phyloP scores from a whole-genome alignment of 2,329 filamentous ascomycete genomes.

The Lecanicillium sp. region DNA sequence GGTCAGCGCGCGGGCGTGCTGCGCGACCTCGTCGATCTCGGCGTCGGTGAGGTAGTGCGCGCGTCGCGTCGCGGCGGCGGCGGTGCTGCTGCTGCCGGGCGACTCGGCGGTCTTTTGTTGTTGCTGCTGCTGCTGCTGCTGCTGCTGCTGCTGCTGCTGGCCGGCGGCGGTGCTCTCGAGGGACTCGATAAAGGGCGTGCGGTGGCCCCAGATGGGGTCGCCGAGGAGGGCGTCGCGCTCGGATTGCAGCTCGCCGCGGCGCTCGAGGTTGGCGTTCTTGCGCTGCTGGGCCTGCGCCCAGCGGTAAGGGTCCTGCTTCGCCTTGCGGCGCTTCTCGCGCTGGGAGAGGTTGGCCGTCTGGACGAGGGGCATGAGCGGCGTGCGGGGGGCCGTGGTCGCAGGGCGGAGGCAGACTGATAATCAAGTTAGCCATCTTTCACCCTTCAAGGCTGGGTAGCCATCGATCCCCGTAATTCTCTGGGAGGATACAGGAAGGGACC shows the following conservation, averaged over 20 bases:
- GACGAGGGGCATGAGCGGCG: slow-evolving; percentile 51
- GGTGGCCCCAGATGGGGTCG: slow-evolving; percentile 70
- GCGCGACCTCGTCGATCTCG: slow-evolving; percentile 61
- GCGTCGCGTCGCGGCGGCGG: slow-evolving; percentile 38
- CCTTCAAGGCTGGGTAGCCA: too few relatives aligned
- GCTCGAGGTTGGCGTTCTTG: slow-evolving; percentile 74
- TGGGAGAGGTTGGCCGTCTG: slow-evolving; percentile 59
- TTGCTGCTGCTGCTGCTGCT: slow-evolving; percentile 32
- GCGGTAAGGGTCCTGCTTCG: slow-evolving; percentile 74
- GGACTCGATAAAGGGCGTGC: slow-evolving; percentile 78
- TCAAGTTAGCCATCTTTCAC: slow-evolving; percentile 23
- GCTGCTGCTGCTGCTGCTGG: slow-evolving; percentile 27
- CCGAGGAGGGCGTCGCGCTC: slow-evolving; percentile 62
- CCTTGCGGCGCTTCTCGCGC: slow-evolving; percentile 58
- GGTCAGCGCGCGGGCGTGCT: slow-evolving; percentile 62
- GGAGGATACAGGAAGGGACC: neutral
- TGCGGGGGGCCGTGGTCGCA: slow-evolving; percentile 37
- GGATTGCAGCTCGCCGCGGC: slow-evolving; percentile 62
- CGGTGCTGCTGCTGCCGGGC: slow-evolving; percentile 16
- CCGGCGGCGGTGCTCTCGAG: slow-evolving; percentile 57
- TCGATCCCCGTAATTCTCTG: too few relatives aligned
- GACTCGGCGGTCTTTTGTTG: slow-evolving; percentile 34
- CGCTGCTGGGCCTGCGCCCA: slow-evolving; percentile 75
- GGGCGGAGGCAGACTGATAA: slow-evolving; percentile 55
- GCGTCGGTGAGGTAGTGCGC: slow-evolving; percentile 69